Percentiles rank a stretch among this genome's conserved stretches.
Evolutionary conservation across 2,329 filamentous ascomycete species (phyloP).

Genomic region (Cadophora sp.): DNA sequence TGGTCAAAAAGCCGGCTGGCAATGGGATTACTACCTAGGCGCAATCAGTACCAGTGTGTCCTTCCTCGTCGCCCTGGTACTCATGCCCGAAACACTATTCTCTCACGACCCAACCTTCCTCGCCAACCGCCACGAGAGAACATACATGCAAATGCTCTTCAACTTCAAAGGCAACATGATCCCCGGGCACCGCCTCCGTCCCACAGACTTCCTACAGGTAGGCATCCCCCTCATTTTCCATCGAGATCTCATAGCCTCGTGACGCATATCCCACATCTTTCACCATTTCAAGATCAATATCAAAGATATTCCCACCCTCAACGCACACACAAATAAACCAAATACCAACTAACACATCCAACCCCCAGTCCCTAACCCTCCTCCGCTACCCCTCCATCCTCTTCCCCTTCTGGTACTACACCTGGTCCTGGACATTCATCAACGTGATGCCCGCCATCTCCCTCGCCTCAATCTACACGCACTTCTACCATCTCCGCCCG

Average conservation of each 20-base stretch:
- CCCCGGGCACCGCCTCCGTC: conserved; percentile 34
- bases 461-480: conserved; percentile 39
- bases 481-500: conserved; percentile 35
- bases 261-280: too few relatives aligned
- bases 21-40: conserved; percentile 43
- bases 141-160: conserved; percentile 39
- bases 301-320: too few relatives aligned
- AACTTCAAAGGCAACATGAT: conserved; percentile 38
- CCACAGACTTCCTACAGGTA: conserved; percentile 34
- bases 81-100: conserved; percentile 43
- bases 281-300: too few relatives aligned
- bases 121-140: conserved; percentile 33
- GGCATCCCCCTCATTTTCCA: too few relatives aligned
- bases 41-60: conserved; percentile 36
- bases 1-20: conserved; percentile 39
- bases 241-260: too few relatives aligned
- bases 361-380: conserved; percentile 37
- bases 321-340: too few relatives aligned
- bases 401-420: conserved; percentile 43
- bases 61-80: conserved; percentile 40
- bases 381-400: conserved; percentile 40
- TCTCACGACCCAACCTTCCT: conserved; percentile 39
- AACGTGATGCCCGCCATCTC: conserved; percentile 41
- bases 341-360: too few relatives aligned
- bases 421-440: conserved; percentile 41